Base-by-base conservation (phyloP, 163 green algal genomes). In the Coccomyxa subellipsoidea region DNA sequence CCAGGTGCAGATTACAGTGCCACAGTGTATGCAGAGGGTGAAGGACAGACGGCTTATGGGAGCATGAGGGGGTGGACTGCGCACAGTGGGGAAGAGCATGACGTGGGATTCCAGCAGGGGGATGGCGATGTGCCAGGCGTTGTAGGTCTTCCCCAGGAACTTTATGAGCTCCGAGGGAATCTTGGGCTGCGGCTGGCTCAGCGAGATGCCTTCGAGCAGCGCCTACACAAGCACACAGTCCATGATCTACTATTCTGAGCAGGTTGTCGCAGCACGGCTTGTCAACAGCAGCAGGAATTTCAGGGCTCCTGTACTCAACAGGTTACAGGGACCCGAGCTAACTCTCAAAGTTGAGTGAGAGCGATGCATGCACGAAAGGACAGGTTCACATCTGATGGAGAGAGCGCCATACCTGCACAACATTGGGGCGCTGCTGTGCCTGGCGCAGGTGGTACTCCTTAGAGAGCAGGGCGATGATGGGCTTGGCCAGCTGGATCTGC, bases 171-270 rank as follows among this genome's bases (percentile, higher is more conserved):
- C 96, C 9, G 91, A 92, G 1, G 96, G 95, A 78, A 99, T 95
- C 92, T 99, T 99, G 76, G 96, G 96, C 89, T 99, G 96, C 38
- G 96, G 96, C 89, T 99, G 95, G 81, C 88, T 94, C 82, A 99
- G 86, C 47, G 84, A 91, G 80, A 98, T 96, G 83, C 91, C 93
- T 80, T 98, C 95, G 75, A 99, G 83, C 85, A 98, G 81, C 15
- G 94, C 94, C 88, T 98, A 83, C 69, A 87, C 15, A 2, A 59
- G 4, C 47, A 59, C 47, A 59, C 47, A 59, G 10, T 7, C 47
- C 47, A 12, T 27, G 23, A 59, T 27, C 21, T n/a, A n/a, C n/a
- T n/a, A n/a, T n/a, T n/a, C n/a, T n/a, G n/a, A n/a, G n/a, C n/a
- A n/a, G n/a, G n/a, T n/a, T n/a, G n/a, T n/a, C n/a, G n/a, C n/a